Percentiles rank a stretch among this genome's conserved stretches.
These are phyloP conservation scores for Moringa oleifera DNA, from an alignment of 345 rosid genomes.

Conservation along the genomic window DNA sequence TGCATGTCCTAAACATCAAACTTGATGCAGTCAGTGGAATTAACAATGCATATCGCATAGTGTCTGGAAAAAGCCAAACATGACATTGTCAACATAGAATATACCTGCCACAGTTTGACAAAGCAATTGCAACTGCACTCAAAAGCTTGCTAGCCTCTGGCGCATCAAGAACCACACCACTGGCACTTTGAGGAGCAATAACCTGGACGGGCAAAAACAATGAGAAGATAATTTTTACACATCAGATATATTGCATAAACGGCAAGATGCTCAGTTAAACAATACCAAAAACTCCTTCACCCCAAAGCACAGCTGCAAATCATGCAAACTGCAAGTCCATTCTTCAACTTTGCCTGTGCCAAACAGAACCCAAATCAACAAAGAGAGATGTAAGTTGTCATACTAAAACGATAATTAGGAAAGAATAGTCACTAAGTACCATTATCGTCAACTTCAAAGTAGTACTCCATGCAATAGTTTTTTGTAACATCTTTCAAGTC, in stretches of 20 bases:
- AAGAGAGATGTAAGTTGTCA: constrained; percentile 20
- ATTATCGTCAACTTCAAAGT: constrained; percentile 39
- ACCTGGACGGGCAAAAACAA: constrained; percentile 42
- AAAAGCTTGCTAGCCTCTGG: constrained; percentile 93
- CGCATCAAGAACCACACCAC: constrained; percentile 89
- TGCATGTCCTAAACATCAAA: background rate
- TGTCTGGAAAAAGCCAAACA: constrained; percentile 12
- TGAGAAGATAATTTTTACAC: constrained; percentile 9
- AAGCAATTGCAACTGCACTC: constrained; percentile 89
- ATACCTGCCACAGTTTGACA: constrained; percentile 89
- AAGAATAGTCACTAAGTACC: constrained; percentile 36
- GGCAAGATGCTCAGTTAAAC: constrained; percentile 8
- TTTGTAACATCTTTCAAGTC: constrained; percentile 64
- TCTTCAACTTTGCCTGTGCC: constrained; percentile 54
- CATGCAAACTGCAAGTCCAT: constrained; percentile 63
- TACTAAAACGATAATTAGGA: constrained; percentile 12
- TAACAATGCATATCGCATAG: constrained; percentile 1
- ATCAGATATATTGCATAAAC: background rate
- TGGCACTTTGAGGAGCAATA: constrained; percentile 94
- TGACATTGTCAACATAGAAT: constrained; percentile 19
- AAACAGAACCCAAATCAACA: constrained; percentile 27
- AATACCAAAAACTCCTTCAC: constrained; percentile 87
- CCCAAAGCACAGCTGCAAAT: constrained; percentile 93
- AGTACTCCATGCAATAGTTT: constrained; percentile 86
- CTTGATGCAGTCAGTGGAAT: background rate